Base-by-base conservation (phyloP, 1,284 basidiomycete genomes). In the Puccinia novopanici region DNA sequence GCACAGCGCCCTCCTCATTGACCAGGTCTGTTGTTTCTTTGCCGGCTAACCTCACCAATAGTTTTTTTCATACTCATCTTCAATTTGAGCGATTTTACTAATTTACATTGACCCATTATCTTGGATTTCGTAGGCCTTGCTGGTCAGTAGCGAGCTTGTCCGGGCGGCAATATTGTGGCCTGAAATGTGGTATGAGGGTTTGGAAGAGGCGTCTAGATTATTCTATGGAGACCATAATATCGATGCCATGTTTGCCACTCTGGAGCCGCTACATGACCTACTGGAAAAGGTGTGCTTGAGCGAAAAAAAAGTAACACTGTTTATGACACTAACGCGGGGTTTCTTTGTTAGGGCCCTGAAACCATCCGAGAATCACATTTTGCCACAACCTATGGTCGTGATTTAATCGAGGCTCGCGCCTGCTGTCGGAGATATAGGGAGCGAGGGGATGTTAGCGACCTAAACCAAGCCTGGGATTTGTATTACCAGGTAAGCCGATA, bases 401-500 rank as follows among this genome's bases (percentile, higher is more conserved):
- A 99, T 84, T 89, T 99, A 50, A 91, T 91, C 59, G 95, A 98
- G 84, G 97, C 97, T n/a, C 90, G 94, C 55, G 94, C 97, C 85
- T 94, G 93, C 67, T 94, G 94, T 83, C 89, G 91, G 75, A 89
- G 94, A 61, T 99, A 93, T 88, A 91, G 92, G 59, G 89, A 91
- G 55, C 93, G 93, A 84, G 93, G 93, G 54, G 95, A 99, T 85
- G 90, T 91, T 80, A 91, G 90, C 81, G 95, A 99, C 85, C 88
- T 99, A 79, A 97, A 98, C 85, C 94, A 94, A 85, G 97, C 97
- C n/a, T 99, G 97, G 97, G 97, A 99, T 84, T 93, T 99, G 42
- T 99, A 99, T 87, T 99, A 98, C 85, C 91, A 91, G 73, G 88
- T 86, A 34, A 81, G 85, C 83, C 50, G 34, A 37, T 42, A 37